These are phyloP conservation scores for Fennellomyces sp. DNA, from an alignment of 371 early-diverging fungal genomes.

Conservation along the genomic window DNA sequence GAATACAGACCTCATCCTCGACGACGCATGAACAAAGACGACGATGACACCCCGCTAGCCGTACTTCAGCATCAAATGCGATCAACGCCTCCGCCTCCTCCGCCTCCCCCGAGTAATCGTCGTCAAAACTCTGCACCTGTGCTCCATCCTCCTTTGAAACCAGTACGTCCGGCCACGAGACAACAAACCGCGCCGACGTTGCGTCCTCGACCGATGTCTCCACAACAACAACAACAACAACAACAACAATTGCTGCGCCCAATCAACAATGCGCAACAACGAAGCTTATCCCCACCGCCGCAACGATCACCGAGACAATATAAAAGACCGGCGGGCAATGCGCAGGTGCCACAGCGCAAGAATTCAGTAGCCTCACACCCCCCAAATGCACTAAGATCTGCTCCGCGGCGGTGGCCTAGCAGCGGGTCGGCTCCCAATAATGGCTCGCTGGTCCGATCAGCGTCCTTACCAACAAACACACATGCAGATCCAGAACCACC, in stretches of 20 bases:
- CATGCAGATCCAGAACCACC: not conserved
- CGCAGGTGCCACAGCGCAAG: not conserved
- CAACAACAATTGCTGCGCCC: not conserved
- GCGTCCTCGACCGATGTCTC: not conserved
- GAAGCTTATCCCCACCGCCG: too few relatives aligned
- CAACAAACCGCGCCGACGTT: not conserved
- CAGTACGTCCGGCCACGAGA: not conserved
- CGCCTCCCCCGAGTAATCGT: not conserved
- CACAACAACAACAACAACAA: slow-evolving; percentile 7
- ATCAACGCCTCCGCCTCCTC: not conserved
- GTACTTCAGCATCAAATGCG: not conserved
- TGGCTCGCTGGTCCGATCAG: not conserved
- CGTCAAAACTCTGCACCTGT: not conserved
- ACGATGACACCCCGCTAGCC: slow-evolving; percentile 6
- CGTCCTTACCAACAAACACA: not conserved
- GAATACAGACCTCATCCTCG: not conserved
- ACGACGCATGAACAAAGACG: not conserved
- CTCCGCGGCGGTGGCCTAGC: not conserved
- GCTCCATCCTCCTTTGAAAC: not conserved
- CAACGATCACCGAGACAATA: not conserved
- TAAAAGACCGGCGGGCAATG: too few relatives aligned
- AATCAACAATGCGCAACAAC: not conserved
- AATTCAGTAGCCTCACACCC: not conserved
- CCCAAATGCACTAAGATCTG: not conserved
- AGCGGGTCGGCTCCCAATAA: too few relatives aligned